Conservation (phyloP, 805 yeast species). For the Candida namnaoensis region DNA sequence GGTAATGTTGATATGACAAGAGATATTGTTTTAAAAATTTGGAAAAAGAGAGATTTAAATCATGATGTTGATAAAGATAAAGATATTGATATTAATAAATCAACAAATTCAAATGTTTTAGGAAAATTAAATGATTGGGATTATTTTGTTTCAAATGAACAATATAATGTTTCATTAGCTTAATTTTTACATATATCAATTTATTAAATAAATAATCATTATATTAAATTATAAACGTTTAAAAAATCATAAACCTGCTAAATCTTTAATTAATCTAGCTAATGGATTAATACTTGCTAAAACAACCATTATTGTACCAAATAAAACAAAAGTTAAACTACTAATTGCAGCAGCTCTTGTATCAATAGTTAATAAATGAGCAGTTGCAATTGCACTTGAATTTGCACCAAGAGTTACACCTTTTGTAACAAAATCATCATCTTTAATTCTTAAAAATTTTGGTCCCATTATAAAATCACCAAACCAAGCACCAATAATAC, state of each 20-base stretch:
- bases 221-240: too few relatives aligned
- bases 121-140: constrained; percentile 5
- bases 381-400: constrained; percentile 81
- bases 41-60: constrained; percentile 5
- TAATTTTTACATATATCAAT: too few relatives aligned
- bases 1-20: constrained; percentile 5
- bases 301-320: constrained; percentile 67
- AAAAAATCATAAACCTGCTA: constrained; percentile 30
- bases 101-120: neutral
- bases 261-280: constrained; percentile 33
- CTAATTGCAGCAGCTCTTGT: constrained; percentile 80
- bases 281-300: constrained; percentile 52
- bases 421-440: constrained; percentile 62
- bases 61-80: neutral
- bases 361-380: constrained; percentile 58
- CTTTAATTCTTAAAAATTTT: constrained; percentile 37
- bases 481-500: constrained; percentile 63
- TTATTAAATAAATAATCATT: too few relatives aligned
- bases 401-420: constrained; percentile 73
- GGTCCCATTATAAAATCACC: constrained; percentile 40
- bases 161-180: constrained; percentile 3
- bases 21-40: constrained; percentile 1
- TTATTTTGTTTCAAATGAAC: constrained; percentile 1
- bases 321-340: constrained; percentile 59
- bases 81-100: neutral